Evolutionary conservation across 2,329 filamentous ascomycete genomes (phyloP).

Genomic region (Diaporthe sp.): DNA sequence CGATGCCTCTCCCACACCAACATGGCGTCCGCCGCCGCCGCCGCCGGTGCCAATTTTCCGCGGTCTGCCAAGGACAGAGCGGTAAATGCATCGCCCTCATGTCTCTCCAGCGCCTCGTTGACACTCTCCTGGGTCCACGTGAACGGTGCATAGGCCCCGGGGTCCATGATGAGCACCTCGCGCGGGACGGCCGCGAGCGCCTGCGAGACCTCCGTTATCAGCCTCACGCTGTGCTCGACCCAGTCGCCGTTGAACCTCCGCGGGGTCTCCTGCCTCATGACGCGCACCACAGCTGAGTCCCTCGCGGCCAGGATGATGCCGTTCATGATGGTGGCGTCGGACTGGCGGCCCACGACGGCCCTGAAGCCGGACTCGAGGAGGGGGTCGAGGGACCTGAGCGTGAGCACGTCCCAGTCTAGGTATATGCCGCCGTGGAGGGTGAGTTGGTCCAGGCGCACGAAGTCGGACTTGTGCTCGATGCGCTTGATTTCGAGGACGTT

Average conservation of each 20-base stretch:
- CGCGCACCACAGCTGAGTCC: conserved; percentile 36
- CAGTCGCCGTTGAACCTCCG: conserved; percentile 40
- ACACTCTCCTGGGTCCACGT: conserved; percentile 37
- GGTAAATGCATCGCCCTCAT: neutral
- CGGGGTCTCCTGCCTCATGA: conserved; percentile 37
- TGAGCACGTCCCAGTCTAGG: conserved; percentile 43
- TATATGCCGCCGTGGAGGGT: conserved; percentile 42
- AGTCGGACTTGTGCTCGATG: conserved; percentile 43
- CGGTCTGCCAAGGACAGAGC: neutral
- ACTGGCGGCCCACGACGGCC: conserved; percentile 41
- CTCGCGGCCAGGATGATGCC: conserved; percentile 32
- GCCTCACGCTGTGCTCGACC: conserved; percentile 37
- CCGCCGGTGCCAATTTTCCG: neutral
- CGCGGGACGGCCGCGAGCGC: conserved; percentile 37
- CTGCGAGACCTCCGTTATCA: conserved; percentile 42
- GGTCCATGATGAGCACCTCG: conserved; percentile 42
- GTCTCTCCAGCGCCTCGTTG: neutral
- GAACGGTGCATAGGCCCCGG: conserved; percentile 40
- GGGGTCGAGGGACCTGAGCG: conserved; percentile 38
- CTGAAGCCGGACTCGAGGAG: conserved; percentile 40
- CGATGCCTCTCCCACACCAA: neutral
- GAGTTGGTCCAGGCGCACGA: conserved; percentile 41
- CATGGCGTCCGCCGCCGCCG: neutral
- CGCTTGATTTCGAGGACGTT: conserved; percentile 36
- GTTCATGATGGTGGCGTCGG: conserved; percentile 29